phyloP scores from a whole-genome alignment of 352 stramenopile genomes.

The Phytopythium delawarense region DNA sequence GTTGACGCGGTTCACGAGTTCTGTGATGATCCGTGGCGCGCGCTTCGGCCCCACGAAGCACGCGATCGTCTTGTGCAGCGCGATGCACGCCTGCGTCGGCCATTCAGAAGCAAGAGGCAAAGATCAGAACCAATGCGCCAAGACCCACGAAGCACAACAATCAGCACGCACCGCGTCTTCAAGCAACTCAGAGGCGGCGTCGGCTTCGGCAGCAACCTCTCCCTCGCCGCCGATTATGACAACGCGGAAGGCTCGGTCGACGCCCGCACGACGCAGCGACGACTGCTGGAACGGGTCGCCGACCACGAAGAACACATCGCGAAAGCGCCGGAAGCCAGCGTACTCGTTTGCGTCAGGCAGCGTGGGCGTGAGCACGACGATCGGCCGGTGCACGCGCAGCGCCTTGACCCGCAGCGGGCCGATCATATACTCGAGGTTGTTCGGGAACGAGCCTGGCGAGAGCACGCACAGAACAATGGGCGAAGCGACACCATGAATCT shows the following conservation, averaged over 20 bases:
- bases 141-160: background rate
- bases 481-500: conserved; percentile 41
- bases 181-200: conserved; percentile 61
- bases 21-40: conserved; percentile 66
- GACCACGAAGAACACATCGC: conserved; percentile 67
- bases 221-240: conserved; percentile 70
- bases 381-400: conserved; percentile 62
- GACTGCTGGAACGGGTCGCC: conserved; percentile 55
- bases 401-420: conserved; percentile 63
- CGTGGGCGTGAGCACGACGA: conserved; percentile 58
- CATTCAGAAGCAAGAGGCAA: conserved; percentile 5
- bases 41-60: conserved; percentile 55
- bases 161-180: conserved; percentile 50
- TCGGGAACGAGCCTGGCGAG: conserved; percentile 47
- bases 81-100: conserved; percentile 23
- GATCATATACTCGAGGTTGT: conserved; percentile 77
- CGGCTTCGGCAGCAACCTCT: conserved; percentile 33
- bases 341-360: conserved; percentile 60
- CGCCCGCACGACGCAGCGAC: conserved; percentile 54
- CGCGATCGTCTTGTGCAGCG: conserved; percentile 80
- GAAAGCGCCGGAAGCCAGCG: conserved; percentile 63
- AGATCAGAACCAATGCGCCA: background rate
- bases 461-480: conserved; percentile 77
- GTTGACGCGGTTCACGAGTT: conserved; percentile 76
- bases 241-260: conserved; percentile 61